Conservation (phyloP, 2,329 filamentous ascomycete species). For the Hypomyces perniciosus region DNA sequence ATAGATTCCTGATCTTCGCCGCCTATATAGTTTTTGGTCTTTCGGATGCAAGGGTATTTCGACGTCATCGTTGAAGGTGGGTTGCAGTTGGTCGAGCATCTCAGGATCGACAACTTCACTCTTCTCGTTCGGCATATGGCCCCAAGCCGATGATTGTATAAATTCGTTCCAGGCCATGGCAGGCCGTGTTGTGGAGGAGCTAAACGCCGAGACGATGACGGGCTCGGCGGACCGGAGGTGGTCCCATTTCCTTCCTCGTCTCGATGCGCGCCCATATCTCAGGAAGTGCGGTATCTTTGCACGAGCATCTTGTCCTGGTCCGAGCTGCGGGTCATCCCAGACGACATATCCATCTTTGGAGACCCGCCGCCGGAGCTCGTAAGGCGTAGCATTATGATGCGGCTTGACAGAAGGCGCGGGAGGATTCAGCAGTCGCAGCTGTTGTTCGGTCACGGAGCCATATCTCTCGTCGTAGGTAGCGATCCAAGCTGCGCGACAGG, state of each 20-base stretch:
- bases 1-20: constrained; percentile 30
- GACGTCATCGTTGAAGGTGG: constrained; percentile 37
- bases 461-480: constrained; percentile 40
- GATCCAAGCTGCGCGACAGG: constrained; percentile 39
- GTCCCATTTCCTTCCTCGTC: constrained; percentile 51
- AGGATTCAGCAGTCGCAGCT: constrained; percentile 33
- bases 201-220: constrained; percentile 49
- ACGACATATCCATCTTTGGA: constrained; percentile 45
- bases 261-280: constrained; percentile 40
- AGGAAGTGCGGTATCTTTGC: constrained; percentile 41
- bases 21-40: constrained; percentile 24
- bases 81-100: constrained; percentile 41
- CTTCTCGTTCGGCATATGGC: constrained; percentile 40
- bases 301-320: constrained; percentile 28
- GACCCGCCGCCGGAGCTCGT: constrained; percentile 35
- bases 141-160: constrained; percentile 48
- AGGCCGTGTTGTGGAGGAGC: constrained; percentile 34
- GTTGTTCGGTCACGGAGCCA: constrained; percentile 32
- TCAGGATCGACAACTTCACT: constrained; percentile 43
- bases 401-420: constrained; percentile 34
- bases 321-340: constrained; percentile 32
- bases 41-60: constrained; percentile 26
- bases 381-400: constrained; percentile 38
- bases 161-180: constrained; percentile 47
- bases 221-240: constrained; percentile 53